Percentiles rank a stretch among this genome's conserved stretches.
Conservation (phyloP, 495 filamentous ascomycete species). For the Neurospora tetrasperma region DNA sequence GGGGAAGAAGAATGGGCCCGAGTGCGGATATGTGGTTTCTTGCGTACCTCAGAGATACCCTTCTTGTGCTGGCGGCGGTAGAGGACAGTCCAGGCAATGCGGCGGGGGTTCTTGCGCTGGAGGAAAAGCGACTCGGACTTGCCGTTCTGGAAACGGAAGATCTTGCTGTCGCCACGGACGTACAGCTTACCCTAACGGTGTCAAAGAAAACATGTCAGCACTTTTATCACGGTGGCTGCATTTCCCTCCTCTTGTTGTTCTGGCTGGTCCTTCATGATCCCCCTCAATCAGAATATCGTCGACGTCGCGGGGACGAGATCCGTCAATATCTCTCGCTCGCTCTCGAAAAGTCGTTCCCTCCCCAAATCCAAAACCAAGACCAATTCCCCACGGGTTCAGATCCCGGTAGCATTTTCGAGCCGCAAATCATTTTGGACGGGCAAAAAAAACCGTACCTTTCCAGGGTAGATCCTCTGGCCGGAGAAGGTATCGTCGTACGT, state of each 20-base stretch:
- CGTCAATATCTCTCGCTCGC: background rate
- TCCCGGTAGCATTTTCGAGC: background rate
- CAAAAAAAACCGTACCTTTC: conserved; percentile 62
- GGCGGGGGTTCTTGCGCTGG: conserved; percentile 99
- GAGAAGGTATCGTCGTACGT: conserved; percentile 98
- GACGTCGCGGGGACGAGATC: background rate
- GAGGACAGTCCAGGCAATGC: conserved; percentile 96
- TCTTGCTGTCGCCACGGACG: conserved; percentile 98
- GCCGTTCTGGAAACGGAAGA: conserved; percentile 99
- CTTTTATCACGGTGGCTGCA: background rate
- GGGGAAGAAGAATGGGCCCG: background rate
- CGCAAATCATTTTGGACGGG: background rate
- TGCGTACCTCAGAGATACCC: conserved; percentile 98
- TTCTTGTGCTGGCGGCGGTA: conserved; percentile 99
- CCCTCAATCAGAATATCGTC: background rate
- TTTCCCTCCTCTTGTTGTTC: background rate
- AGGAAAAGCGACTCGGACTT: conserved; percentile 99
- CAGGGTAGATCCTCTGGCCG: conserved; percentile 97
- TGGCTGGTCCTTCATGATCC: background rate
- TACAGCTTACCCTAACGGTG: conserved; percentile 86
- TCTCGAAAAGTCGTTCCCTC: background rate
- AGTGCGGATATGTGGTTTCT: conserved; percentile 10
- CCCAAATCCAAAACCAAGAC: background rate
- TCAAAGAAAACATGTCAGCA: conserved; percentile 18
- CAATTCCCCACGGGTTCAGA: background rate